Evolutionary conservation across 306 rosid species (phyloP), one percentile per base, ranked within the genome.

Genomic region (Canavalia gladiata): DNA sequence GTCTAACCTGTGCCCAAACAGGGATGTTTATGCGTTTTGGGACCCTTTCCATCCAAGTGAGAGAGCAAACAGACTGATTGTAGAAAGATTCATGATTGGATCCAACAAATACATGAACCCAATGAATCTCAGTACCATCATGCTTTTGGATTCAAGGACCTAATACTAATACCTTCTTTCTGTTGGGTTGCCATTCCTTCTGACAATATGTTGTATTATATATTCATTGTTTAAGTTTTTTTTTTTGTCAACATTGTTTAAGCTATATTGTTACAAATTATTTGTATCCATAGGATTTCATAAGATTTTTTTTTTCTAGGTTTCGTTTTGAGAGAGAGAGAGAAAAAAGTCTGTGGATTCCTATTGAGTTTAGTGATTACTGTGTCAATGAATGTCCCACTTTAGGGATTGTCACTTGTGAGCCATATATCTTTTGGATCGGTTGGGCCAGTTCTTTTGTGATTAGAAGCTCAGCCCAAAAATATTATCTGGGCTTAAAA

Each of bases 11-110:
- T 88, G 89, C 33, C 83, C 88, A 52, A 84, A 88, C 73, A 86
- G 91, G 41, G 81, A 86, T 1, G 1, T 75, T 4, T 70, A 2
- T 78, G 91, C 86, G 35, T 86, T 88, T 47, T 88, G 91, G 91
- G 91, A 88, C 34, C 76, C 91, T 0, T 88, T 86, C 55, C 91
- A 88, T 78, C 91, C 91, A 68, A 74, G 77, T 3, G 91, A 86
- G 68, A 86, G 70, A 76, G 88, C 88, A 63, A 88, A 78, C 69
- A 80, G 89, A 35, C 4, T 88, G 1, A 88, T 88, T 28, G 91
- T 84, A 0, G 47, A 86, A 12, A 60, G 31, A 3, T 74, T 88
- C 89, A 86, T 88, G 91, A 81, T 79, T 0, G 91, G 91, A 8
- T 74, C 84, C 42, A 35, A 8, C 43, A 28, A 81, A 8, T 86